Base-by-base conservation (phyloP, 2,329 filamentous ascomycete genomes). In the Nigrospora sphaerica region DNA sequence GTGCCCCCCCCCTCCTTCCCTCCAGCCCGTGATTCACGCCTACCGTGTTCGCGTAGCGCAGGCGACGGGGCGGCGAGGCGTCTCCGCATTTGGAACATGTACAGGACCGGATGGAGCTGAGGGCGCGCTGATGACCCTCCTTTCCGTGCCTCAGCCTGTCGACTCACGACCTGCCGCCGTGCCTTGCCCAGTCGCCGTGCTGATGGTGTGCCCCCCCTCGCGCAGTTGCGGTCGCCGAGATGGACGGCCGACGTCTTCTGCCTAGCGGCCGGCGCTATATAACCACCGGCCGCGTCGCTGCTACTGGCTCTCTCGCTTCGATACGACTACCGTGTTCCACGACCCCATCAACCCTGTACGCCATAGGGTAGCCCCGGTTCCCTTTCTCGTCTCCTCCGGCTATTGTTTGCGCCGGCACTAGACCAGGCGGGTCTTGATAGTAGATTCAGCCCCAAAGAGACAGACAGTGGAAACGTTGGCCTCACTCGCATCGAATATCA, bases 101-200 rank as follows among this genome's bases (percentile, higher is more conserved):
- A 45, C 45, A 50, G 49, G 46, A 23, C 28, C 28, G 23, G 17
- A 23, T 37, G 32, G 42, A 44, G 42, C 49, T 49, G 50, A 40
- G 44, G 44, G 51, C 52, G 52, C 54, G 49, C 35, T 48, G 48
- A 56, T 61, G 58, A 63, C 56, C 58, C 61, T 57, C 58, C 52
- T 51, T 46, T 50, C 49, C 45, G n/a, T 28, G 23, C 23, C 47
- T 47, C 51, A 52, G 48, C 49, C 49, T 41, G 42, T 36, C 49
- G 46, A 57, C 57, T 58, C 57, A 60, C 58, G 61, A 64, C 62
- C 23, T 28, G 23, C 7, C 23, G 23, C 23, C 23, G 23, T 28
- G 23, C 23, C 23, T 28, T 28, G 23, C 23, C 23, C 23, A 28
- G 23, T 28, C 23, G 10, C 23, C 7, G 23, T 28, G 23, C 23